These are phyloP conservation scores for Fusarium nurragi DNA, from an alignment of 2,329 filamentous ascomycete species.

Conservation along the genomic window DNA sequence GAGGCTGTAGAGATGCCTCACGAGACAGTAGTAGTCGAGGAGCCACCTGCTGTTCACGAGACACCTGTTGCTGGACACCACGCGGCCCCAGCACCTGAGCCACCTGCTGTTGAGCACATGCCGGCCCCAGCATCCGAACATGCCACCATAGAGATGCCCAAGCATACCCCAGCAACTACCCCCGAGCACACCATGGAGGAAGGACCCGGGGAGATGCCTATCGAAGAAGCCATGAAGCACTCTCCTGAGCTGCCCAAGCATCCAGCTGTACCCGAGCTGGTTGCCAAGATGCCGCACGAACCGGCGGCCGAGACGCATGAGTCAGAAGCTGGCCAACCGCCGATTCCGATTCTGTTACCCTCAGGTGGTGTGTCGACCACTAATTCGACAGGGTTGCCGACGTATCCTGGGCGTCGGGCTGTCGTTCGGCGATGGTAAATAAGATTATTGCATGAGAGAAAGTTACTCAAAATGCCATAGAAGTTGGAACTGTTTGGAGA, in stretches of 20 bases:
- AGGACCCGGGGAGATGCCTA: conserved; percentile 1
- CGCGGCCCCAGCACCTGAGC: background rate
- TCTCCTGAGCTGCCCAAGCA: background rate
- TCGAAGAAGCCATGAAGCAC: conserved; percentile 1
- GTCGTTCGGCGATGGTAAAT: conserved; percentile 19
- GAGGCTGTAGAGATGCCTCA: background rate
- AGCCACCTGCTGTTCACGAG: background rate
- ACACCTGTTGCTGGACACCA: background rate
- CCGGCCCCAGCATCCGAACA: background rate
- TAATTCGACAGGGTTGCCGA: background rate
- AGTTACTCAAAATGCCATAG: background rate
- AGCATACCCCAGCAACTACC: background rate
- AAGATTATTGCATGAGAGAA: background rate
- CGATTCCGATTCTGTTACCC: conserved; percentile 3
- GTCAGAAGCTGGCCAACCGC: background rate
- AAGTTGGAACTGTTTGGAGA: background rate
- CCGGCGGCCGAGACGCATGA: no score
- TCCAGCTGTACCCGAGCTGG: no score
- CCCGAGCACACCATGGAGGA: background rate
- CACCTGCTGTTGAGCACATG: background rate
- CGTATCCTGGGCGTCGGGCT: conserved; percentile 18
- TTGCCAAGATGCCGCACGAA: no score
- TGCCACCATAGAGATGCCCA: background rate
- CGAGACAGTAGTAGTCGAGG: background rate
- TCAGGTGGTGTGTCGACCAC: conserved; percentile 2